Percentiles rank a stretch among this genome's conserved stretches.
Conservation (phyloP, 1,284 basidiomycete species). For the Schizophyllum amplum region DNA sequence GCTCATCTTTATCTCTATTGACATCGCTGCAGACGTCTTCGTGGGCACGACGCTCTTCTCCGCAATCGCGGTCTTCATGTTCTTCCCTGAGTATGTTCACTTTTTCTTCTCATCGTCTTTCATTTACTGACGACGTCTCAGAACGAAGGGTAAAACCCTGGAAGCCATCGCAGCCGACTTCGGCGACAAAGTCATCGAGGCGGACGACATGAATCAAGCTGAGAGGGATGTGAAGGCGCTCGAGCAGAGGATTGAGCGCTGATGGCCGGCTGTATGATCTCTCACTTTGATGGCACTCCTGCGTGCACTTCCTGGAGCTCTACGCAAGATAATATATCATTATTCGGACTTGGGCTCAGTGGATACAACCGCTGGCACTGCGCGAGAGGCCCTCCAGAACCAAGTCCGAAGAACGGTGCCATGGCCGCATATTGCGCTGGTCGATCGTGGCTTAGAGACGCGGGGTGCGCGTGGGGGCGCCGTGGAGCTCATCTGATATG, state of each 20-base stretch:
- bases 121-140: not conserved
- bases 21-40: conserved; percentile 10
- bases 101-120: too few species aligned
- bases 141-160: conserved; percentile 13
- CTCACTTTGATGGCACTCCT: not conserved
- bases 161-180: conserved; percentile 14
- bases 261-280: not conserved
- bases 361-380: too few species aligned
- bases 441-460: too few species aligned
- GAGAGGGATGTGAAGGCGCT: not conserved
- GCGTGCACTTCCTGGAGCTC: too few species aligned
- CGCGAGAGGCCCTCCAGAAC: too few species aligned
- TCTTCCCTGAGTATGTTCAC: conserved; percentile 11
- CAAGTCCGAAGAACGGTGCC: too few species aligned
- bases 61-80: conserved; percentile 7
- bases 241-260: conserved; percentile 4
- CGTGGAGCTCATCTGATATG: too few species aligned
- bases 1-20: not conserved
- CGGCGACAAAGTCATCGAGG: conserved; percentile 9
- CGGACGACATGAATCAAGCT: not conserved
- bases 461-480: too few species aligned
- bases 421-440: too few species aligned
- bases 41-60: conserved; percentile 10
- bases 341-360: too few species aligned
- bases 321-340: too few species aligned